Evolutionary conservation across 139 green algal genomes (phyloP).

Genomic region (Chlorella sorokiniana): DNA sequence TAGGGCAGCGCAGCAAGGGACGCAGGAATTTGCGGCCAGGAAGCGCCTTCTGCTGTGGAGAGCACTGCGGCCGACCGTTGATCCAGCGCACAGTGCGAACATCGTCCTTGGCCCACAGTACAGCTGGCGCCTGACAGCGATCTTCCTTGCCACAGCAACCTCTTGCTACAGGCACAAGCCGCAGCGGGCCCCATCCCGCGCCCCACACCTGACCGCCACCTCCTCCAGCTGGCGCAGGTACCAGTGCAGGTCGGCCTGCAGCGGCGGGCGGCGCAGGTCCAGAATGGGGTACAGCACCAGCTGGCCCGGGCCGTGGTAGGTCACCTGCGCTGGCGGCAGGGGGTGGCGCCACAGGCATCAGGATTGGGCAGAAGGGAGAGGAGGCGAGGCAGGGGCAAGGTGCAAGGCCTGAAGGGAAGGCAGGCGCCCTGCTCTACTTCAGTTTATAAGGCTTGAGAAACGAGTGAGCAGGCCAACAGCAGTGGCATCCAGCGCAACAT

Average conservation of each 20-base stretch:
- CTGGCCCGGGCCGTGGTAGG: slow-evolving; percentile 83
- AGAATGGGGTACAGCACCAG: slow-evolving; percentile 84
- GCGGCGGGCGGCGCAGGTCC: slow-evolving; percentile 52
- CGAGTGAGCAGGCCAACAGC: too few species aligned
- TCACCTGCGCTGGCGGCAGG: slow-evolving; percentile 40
- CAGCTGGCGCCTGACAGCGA: neutral
- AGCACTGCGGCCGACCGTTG: neutral
- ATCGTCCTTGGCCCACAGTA: too few species aligned
- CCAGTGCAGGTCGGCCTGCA: slow-evolving; percentile 77
- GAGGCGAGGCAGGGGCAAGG: neutral
- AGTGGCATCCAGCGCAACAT: too few species aligned
- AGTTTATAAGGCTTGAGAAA: too few species aligned
- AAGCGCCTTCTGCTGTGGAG: neutral
- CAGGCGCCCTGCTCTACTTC: too few species aligned
- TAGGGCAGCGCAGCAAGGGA: neutral
- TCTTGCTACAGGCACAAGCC: neutral
- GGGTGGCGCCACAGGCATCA: too few species aligned
- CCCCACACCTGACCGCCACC: slow-evolving; percentile 52
- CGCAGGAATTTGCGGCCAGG: neutral
- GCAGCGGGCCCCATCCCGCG: neutral
- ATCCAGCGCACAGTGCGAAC: neutral
- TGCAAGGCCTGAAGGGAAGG: neutral
- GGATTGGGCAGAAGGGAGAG: neutral
- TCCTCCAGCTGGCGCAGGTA: slow-evolving; percentile 74
- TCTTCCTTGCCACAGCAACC: neutral